Conservation (phyloP, 805 yeast species). For the Schwanniomyces pseudopolymorphus region DNA sequence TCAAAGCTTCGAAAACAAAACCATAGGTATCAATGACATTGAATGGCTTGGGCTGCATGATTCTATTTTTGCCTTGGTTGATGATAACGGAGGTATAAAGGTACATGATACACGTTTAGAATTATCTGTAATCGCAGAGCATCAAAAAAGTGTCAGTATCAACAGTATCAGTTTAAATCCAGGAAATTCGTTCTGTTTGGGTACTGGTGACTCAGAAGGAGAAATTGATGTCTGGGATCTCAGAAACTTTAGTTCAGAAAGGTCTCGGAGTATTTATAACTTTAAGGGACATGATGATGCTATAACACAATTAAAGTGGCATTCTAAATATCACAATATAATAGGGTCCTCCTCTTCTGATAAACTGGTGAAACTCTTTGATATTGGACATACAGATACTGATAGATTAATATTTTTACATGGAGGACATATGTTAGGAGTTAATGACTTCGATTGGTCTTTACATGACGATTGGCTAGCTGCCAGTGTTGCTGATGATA, state of each 20-base stretch:
- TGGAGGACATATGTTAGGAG: slow-evolving; percentile 85
- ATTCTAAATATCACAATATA: slow-evolving; percentile 51
- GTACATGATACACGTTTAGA: slow-evolving; percentile 53
- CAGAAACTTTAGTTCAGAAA: slow-evolving; percentile 30
- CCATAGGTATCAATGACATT: slow-evolving; percentile 64
- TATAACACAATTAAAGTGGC: slow-evolving; percentile 73
- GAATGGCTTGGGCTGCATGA: slow-evolving; percentile 68
- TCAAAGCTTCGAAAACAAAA: slow-evolving; percentile 22
- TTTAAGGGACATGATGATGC: slow-evolving; percentile 46
- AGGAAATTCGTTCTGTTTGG: slow-evolving; percentile 53
- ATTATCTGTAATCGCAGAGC: slow-evolving; percentile 5
- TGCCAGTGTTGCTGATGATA: slow-evolving; percentile 81
- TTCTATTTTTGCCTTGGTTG: slow-evolving; percentile 60
- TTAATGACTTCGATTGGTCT: slow-evolving; percentile 84
- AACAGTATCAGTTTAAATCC: slow-evolving; percentile 64
- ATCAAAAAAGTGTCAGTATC: slow-evolving; percentile 35
- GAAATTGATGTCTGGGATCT: slow-evolving; percentile 62
- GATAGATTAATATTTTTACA: slow-evolving; percentile 58
- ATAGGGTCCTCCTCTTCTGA: slow-evolving; percentile 69
- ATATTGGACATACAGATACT: slow-evolving; percentile 32
- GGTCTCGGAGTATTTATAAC: slow-evolving; percentile 5
- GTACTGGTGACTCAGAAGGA: slow-evolving; percentile 68
- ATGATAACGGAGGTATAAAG: slow-evolving; percentile 57
- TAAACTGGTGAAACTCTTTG: slow-evolving; percentile 62
- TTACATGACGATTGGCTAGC: slow-evolving; percentile 66